Evolutionary conservation across 2,329 filamentous ascomycete genomes (phyloP).

Genomic region (Boeremia exigua): DNA sequence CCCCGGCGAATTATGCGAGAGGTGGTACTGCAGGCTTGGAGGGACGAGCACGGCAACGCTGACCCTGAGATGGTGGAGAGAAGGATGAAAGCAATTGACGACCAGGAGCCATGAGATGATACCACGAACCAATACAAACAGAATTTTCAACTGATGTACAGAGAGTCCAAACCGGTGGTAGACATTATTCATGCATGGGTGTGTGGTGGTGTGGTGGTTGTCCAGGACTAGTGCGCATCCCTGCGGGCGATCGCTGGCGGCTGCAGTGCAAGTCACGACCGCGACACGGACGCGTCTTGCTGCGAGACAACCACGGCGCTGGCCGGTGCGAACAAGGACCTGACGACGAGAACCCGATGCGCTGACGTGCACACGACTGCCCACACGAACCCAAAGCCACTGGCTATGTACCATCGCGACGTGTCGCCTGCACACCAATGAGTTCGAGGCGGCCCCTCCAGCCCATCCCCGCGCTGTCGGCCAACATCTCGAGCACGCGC

Average conservation of each 20-base stretch:
- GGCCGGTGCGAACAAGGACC: constrained; percentile 6
- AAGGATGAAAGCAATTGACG: constrained; percentile 43
- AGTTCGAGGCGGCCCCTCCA: constrained; percentile 44
- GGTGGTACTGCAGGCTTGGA: constrained; percentile 58
- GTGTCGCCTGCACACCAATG: constrained; percentile 29
- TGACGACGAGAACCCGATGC: constrained; percentile 7
- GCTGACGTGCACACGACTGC: constrained; percentile 1
- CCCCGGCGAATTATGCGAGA: constrained; percentile 74
- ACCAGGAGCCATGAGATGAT: constrained; percentile 39
- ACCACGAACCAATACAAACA: not conserved
- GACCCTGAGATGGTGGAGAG: constrained; percentile 42
- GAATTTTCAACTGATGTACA: not conserved
- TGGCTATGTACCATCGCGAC: constrained; percentile 24
- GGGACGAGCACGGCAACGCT: constrained; percentile 40
- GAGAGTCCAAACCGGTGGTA: not conserved
- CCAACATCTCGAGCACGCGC: constrained; percentile 33
- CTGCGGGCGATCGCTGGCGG: constrained; percentile 25
- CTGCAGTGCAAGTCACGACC: constrained; percentile 22
- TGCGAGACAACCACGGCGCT: constrained; percentile 24
- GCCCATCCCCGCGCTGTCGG: constrained; percentile 39
- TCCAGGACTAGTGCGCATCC: constrained; percentile 1
- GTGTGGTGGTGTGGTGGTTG: not conserved
- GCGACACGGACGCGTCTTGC: constrained; percentile 28
- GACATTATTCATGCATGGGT: not conserved
- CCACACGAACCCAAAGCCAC: not conserved